Evolutionary conservation across 139 green algal genomes (phyloP).

Genomic region (Chlorella vulgaris): DNA sequence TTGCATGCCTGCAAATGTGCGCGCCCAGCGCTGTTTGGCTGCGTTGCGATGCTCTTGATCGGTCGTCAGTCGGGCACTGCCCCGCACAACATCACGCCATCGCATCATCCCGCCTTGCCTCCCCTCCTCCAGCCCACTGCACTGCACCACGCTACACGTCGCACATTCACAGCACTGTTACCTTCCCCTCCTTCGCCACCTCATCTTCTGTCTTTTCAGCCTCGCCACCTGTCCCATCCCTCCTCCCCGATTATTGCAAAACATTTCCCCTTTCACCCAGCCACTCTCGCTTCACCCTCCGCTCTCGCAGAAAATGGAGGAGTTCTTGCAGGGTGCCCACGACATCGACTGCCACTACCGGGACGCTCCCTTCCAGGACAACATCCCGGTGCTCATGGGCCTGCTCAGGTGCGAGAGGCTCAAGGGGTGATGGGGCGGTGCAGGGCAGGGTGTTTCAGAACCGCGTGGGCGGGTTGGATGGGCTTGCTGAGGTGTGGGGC

Average conservation of each 20-base stretch:
- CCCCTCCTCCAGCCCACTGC: too few relatives aligned
- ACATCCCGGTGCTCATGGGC: slow-evolving; percentile 96
- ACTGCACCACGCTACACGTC: too few relatives aligned
- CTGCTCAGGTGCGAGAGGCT: slow-evolving; percentile 56
- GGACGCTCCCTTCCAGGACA: slow-evolving; percentile 87
- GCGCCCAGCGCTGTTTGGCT: too few relatives aligned
- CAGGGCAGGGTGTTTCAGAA: not conserved
- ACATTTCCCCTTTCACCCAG: not conserved
- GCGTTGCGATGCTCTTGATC: too few relatives aligned
- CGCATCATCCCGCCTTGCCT: too few relatives aligned
- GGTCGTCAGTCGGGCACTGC: too few relatives aligned
- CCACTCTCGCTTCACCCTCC: not conserved
- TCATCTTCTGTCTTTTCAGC: too few relatives aligned
- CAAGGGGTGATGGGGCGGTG: not conserved
- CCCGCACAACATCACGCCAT: too few relatives aligned
- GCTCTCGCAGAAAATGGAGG: slow-evolving; percentile 33
- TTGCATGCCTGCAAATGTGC: not conserved
- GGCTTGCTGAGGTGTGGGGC: not conserved
- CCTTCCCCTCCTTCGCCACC: too few relatives aligned
- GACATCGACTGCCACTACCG: slow-evolving; percentile 95
- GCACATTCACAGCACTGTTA: too few relatives aligned
- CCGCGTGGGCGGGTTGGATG: not conserved
- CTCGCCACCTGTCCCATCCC: not conserved
- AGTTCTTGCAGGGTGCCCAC: slow-evolving; percentile 88
- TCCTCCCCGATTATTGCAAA: too few relatives aligned